Evolutionary conservation across 805 yeast species (phyloP), one percentile per base, ranked within the genome.

Genomic region (Pichia insulana): DNA sequence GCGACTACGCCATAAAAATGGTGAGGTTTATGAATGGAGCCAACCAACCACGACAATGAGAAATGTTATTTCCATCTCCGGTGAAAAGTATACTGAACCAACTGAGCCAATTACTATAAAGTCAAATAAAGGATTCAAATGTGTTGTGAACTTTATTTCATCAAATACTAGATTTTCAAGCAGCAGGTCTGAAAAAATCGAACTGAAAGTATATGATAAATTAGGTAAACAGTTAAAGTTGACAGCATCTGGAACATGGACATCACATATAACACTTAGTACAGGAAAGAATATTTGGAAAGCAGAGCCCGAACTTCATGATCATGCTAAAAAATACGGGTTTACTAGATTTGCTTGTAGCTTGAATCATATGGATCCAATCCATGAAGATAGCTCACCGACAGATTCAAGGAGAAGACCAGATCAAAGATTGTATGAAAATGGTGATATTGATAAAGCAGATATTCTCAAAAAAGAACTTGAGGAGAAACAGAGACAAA

Each of bases 41-140:
- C 89, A 80, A 50, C 97, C 98, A 7, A 78, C 83, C 1, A 79
- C 94, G 0, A 71, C 85, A 53, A 64, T 92, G 52, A 81, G 90
- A 54, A 90, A 90, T 57, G 71, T 92, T 37, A 78, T 92, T 53
- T 46, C 52, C 3, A 39, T 53, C 9, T 96, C 97, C 2, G 97
- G 98, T 20, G 98, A 92, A 54, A 83, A 87, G 59, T 92, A 89
- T 60, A 70, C 86, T 12, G 98, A 92, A 57, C 98, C 98, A 1
- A 68, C 73, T 2, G 79, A 85, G 15, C 62, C 78, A 3, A 69
- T 86, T 46, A 76, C 80, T 0, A 69, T 92, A 2, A 71, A 74
- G 36, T 76, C 88, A 2, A 75, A 86, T 2, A 67, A 65, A n/a
- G 94, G 94, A 0, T 68, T 71, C 33, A 75, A 69, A 47, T 85